Conservation (phyloP, 2,329 filamentous ascomycete genomes). For the Tolypocladium sp. region DNA sequence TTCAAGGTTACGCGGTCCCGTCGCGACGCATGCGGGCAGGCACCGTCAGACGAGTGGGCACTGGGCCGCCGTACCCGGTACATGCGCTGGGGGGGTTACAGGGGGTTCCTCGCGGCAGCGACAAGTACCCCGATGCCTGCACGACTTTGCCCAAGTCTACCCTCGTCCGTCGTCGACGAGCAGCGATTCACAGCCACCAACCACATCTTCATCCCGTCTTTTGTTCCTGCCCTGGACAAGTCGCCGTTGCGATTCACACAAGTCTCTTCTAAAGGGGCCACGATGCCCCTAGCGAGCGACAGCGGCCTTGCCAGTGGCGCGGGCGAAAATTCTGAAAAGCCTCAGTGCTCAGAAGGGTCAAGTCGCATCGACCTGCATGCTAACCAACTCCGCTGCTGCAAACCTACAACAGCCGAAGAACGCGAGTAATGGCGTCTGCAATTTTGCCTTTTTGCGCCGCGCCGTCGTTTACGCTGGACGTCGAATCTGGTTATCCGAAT, state of each 20-base stretch:
- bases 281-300: not conserved
- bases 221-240: not conserved
- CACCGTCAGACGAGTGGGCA: not conserved
- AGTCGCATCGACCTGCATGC: not conserved
- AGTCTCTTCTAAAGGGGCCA: too few relatives aligned
- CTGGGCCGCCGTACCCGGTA: not conserved
- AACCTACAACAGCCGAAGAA: too few relatives aligned
- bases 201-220: not conserved
- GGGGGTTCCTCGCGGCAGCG: not conserved
- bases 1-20: slow-evolving; percentile 19
- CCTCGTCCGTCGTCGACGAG: not conserved
- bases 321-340: not conserved
- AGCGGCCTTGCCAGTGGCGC: not conserved
- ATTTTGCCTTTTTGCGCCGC: not conserved
- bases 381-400: not conserved
- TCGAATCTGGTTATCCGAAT: not conserved
- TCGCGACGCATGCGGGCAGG: slow-evolving; percentile 16
- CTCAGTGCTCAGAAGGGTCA: not conserved
- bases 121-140: not conserved
- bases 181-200: not conserved
- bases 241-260: not conserved
- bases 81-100: not conserved
- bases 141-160: not conserved
- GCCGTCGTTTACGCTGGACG: not conserved
- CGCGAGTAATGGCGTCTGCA: not conserved